Percentiles rank a stretch among this genome's conserved stretches.
Evolutionary conservation across 345 rosid species (phyloP).

Genomic region (Tarenaya hassleriana): DNA sequence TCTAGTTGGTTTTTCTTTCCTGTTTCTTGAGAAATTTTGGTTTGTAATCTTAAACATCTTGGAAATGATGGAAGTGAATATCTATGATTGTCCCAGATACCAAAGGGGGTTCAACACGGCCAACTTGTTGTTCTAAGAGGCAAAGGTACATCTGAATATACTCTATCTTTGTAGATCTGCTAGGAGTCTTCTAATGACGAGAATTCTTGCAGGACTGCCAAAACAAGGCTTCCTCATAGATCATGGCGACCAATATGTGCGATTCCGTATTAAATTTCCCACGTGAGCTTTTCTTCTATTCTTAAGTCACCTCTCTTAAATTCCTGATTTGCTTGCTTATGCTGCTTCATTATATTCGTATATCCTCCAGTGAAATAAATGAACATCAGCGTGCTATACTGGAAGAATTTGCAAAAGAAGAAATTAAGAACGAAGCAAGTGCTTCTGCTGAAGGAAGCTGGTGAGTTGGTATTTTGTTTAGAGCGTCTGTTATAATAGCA

Average conservation of each 20-base stretch:
- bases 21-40: constrained; percentile 3
- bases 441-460: constrained; percentile 43
- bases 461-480: constrained; percentile 35
- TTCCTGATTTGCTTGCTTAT: constrained; percentile 1
- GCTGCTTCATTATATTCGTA: constrained; percentile 7
- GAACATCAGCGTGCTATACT: constrained; percentile 69
- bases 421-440: constrained; percentile 46
- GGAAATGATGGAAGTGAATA: constrained; percentile 6
- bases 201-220: constrained; percentile 56
- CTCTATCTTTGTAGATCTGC: constrained; percentile 2
- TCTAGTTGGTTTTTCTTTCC: constrained; percentile 8
- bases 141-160: constrained; percentile 45
- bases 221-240: constrained; percentile 58
- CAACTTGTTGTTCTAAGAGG: constrained; percentile 68
- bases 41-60: constrained; percentile 3
- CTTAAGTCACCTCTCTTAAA: neutral
- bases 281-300: constrained; percentile 43
- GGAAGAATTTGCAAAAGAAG: constrained; percentile 87
- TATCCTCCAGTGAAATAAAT: constrained; percentile 45
- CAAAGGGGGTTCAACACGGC: constrained; percentile 83
- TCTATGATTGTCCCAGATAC: constrained; percentile 53
- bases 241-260: constrained; percentile 87
- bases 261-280: constrained; percentile 72
- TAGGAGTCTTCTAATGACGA: constrained; percentile 18
- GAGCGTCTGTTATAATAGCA: constrained; percentile 7